Percentiles rank a stretch among this genome's conserved stretches.
These are phyloP conservation scores for Leonotis leonurus DNA, from an alignment of 257 asterid genomes.

Conservation along the genomic window DNA sequence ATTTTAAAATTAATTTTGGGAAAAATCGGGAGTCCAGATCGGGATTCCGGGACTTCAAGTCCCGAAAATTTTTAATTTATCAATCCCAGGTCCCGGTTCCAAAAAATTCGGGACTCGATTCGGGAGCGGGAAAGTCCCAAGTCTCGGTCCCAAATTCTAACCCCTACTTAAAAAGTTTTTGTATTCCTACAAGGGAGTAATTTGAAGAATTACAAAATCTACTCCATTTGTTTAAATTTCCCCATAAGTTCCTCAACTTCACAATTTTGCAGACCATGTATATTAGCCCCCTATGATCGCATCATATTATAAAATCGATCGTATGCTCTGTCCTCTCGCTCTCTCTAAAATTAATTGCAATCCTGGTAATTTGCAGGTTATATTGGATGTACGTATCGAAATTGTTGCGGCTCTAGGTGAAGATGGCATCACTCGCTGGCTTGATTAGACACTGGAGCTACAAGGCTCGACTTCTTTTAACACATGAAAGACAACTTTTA, in stretches of 20 bases:
- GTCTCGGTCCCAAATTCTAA: too few species aligned
- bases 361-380: conserved; percentile 48
- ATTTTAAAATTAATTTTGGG: too few species aligned
- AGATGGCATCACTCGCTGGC: conserved; percentile 97
- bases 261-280: background rate
- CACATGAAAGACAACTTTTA: conserved; percentile 1
- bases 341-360: background rate
- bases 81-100: too few species aligned
- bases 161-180: too few species aligned
- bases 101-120: too few species aligned
- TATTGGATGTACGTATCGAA: conserved; percentile 77
- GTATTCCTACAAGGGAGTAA: too few species aligned
- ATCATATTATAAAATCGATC: background rate
- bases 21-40: too few species aligned
- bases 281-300: too few species aligned
- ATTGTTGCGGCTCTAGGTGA: conserved; percentile 87
- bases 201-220: background rate
- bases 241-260: background rate
- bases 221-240: background rate
- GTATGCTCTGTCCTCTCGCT: background rate
- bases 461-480: background rate
- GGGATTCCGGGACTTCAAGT: too few species aligned
- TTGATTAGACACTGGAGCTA: conserved; percentile 41
- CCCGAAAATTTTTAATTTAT: too few species aligned
- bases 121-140: too few species aligned